Evolutionary conservation across 2,329 filamentous ascomycete species (phyloP).

Genomic region (Scedosporium minutisporum): DNA sequence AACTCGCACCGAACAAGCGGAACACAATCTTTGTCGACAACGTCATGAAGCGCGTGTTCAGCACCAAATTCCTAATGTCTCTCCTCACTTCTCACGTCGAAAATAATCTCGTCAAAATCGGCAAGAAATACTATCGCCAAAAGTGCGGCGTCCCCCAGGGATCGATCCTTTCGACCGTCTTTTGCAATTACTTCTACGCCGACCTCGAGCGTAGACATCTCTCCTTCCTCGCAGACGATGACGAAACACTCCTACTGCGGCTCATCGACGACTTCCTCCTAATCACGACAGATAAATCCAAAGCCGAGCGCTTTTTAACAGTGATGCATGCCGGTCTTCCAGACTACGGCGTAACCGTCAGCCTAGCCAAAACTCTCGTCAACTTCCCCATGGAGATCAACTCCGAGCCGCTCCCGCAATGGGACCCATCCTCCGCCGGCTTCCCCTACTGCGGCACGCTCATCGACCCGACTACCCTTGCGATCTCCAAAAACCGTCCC

Average conservation of each 20-base stretch:
- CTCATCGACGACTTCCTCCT: slow-evolving; percentile 91
- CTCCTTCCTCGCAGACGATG: slow-evolving; percentile 45
- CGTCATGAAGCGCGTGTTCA: slow-evolving; percentile 46
- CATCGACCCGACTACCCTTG: slow-evolving; percentile 58
- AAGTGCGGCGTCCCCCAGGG: slow-evolving; percentile 87
- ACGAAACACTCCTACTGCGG: slow-evolving; percentile 56
- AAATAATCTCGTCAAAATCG: slow-evolving; percentile 77
- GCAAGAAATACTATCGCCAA: slow-evolving; percentile 81
- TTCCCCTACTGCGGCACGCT: slow-evolving; percentile 86
- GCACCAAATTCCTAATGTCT: slow-evolving; percentile 51
- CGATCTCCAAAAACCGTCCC: slow-evolving; percentile 60
- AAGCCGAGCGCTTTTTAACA: slow-evolving; percentile 64
- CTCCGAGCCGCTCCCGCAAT: slow-evolving; percentile 38
- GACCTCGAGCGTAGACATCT: slow-evolving; percentile 67
- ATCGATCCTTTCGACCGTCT: slow-evolving; percentile 71
- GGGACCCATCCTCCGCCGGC: slow-evolving; percentile 22
- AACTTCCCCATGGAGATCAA: slow-evolving; percentile 65
- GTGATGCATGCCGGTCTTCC: slow-evolving; percentile 72
- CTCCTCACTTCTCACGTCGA: slow-evolving; percentile 73
- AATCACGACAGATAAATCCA: slow-evolving; percentile 58
- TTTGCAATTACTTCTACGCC: slow-evolving; percentile 96
- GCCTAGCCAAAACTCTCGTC: slow-evolving; percentile 66
- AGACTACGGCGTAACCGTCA: slow-evolving; percentile 72
- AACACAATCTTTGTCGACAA: slow-evolving; percentile 73
- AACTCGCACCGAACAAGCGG: slow-evolving; percentile 34